Conservation (phyloP, 2,329 filamentous ascomycete species). For the Arthrinium puccinioides region DNA sequence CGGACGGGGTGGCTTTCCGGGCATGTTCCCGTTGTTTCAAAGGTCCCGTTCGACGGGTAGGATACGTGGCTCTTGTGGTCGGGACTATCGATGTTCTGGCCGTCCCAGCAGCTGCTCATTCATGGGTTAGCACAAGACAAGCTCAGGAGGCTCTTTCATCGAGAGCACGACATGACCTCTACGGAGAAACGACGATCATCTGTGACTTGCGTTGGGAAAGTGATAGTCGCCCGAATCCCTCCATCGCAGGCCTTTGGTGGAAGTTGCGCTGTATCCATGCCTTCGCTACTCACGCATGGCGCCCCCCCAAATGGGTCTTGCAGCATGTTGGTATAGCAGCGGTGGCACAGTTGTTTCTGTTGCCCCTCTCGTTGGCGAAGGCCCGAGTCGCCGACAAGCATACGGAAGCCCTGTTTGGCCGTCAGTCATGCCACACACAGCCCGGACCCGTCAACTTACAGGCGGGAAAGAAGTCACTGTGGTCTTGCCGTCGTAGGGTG, state of each 20-base stretch:
- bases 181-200: not conserved
- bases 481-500: slow-evolving; percentile 17
- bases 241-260: slow-evolving; percentile 9
- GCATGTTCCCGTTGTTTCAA: slow-evolving; percentile 41
- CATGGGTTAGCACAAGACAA: not conserved
- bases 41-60: slow-evolving; percentile 30
- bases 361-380: slow-evolving; percentile 15
- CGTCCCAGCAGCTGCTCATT: slow-evolving; percentile 15
- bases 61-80: slow-evolving; percentile 18
- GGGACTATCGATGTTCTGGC: slow-evolving; percentile 10
- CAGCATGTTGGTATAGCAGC: slow-evolving; percentile 21
- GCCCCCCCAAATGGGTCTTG: slow-evolving; percentile 23
- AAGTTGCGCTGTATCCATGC: slow-evolving; percentile 20
- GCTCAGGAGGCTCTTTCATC: not conserved
- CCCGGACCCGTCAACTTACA: too few relatives aligned
- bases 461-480: slow-evolving; percentile 20
- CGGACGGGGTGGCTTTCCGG: slow-evolving; percentile 27
- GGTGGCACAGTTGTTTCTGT: slow-evolving; percentile 20
- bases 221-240: not conserved
- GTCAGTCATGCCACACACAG: too few relatives aligned
- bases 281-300: slow-evolving; percentile 15
- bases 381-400: slow-evolving; percentile 20
- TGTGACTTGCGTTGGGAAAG: not conserved
- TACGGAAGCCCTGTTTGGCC: slow-evolving; percentile 25
- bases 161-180: not conserved